These are phyloP conservation scores for Cryptococcus sp. DNA, from an alignment of 1,284 basidiomycete species.

Conservation along the genomic window DNA sequence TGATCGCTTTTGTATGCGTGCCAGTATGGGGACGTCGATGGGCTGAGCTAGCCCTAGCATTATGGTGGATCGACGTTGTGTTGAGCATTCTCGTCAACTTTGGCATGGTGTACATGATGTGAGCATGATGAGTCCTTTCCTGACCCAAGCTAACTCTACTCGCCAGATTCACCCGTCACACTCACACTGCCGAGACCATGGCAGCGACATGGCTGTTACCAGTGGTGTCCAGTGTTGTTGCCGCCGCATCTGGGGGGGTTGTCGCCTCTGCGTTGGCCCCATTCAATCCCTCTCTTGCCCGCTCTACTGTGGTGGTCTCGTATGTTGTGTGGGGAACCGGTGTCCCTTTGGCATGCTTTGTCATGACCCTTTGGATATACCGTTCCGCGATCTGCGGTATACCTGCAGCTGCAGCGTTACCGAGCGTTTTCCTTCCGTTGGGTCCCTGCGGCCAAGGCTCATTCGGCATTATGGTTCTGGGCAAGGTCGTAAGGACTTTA, in stretches of 20 bases:
- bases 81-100: slow-evolving; percentile 65
- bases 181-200: slow-evolving; percentile 62
- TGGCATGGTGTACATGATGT: slow-evolving; percentile 69
- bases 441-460: slow-evolving; percentile 65
- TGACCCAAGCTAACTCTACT: neutral
- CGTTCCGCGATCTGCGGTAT: slow-evolving; percentile 54
- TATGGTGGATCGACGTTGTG: slow-evolving; percentile 73
- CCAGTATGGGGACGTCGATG: slow-evolving; percentile 60
- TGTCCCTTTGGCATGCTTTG: slow-evolving; percentile 59
- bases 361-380: slow-evolving; percentile 62
- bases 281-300: slow-evolving; percentile 57
- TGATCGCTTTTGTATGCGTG: slow-evolving; percentile 56
- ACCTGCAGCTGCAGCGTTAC: slow-evolving; percentile 57
- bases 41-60: slow-evolving; percentile 63
- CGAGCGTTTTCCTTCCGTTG: slow-evolving; percentile 64
- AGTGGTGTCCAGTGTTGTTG: slow-evolving; percentile 70
- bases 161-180: slow-evolving; percentile 64
- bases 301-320: slow-evolving; percentile 61
- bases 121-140: slow-evolving; percentile 27
- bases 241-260: slow-evolving; percentile 65
- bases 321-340: slow-evolving; percentile 55
- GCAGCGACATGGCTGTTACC: slow-evolving; percentile 71
- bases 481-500: slow-evolving; percentile 55
- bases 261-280: slow-evolving; percentile 59
- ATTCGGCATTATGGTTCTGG: slow-evolving; percentile 62